These are phyloP conservation scores for Phaeodactylum tricornutum DNA, from an alignment of 108 stramenopile genomes.

Conservation along the genomic window DNA sequence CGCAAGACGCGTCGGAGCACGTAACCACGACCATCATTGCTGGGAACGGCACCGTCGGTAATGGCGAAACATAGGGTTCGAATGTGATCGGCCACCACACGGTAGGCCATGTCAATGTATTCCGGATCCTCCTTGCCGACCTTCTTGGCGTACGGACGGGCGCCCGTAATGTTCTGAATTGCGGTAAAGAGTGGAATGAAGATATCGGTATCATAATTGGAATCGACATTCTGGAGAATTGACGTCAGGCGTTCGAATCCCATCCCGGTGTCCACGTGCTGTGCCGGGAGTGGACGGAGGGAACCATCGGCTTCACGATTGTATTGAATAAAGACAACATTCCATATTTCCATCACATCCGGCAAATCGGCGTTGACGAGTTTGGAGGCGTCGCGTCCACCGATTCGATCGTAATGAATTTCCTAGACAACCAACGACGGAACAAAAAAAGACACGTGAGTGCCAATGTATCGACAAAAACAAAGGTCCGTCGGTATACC, in stretches of 20 bases:
- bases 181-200: constrained; percentile 93
- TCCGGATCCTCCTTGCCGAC: constrained; percentile 80
- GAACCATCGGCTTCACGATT: constrained; percentile 90
- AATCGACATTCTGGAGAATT: constrained; percentile 89
- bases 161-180: constrained; percentile 78
- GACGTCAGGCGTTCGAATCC: constrained; percentile 96
- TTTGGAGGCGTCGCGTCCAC: constrained; percentile 86
- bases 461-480: neutral
- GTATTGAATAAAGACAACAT: constrained; percentile 99
- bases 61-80: constrained; percentile 96
- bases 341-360: constrained; percentile 98
- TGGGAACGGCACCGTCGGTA: constrained; percentile 97
- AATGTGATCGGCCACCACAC: constrained; percentile 98
- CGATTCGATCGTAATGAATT: constrained; percentile 98
- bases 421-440: constrained; percentile 35
- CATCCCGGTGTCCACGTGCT: constrained; percentile 99
- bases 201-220: constrained; percentile 98
- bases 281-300: constrained; percentile 79
- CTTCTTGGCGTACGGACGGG: constrained; percentile 84
- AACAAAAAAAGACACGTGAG: constrained; percentile 2
- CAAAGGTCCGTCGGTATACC: neutral
- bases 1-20: constrained; percentile 92
- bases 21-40: constrained; percentile 96
- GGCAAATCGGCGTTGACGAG: constrained; percentile 96
- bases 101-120: constrained; percentile 97